phyloP scores from a whole-genome alignment of 169 alveolate genomes.

The Cystoisospora suis region DNA sequence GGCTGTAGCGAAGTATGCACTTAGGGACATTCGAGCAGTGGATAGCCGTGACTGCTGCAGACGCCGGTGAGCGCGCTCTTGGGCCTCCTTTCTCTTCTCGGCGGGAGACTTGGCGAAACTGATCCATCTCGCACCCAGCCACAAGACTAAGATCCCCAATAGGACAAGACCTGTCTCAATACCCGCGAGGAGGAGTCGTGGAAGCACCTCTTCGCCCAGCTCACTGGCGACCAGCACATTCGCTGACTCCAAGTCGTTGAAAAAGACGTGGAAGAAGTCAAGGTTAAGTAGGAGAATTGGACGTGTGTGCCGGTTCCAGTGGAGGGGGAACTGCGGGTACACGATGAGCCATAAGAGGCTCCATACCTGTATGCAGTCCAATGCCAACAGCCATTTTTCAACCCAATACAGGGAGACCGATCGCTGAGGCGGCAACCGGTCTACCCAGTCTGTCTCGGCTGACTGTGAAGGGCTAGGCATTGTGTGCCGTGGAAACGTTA shows the following conservation, averaged over 20 bases:
- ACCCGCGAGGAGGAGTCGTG: background rate
- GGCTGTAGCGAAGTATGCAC: background rate
- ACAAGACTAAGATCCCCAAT: background rate
- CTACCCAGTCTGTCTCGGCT: too few relatives aligned
- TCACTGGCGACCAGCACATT: background rate
- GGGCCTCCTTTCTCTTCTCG: background rate
- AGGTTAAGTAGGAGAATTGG: background rate
- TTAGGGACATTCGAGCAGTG: constrained; percentile 4
- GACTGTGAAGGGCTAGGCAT: too few relatives aligned
- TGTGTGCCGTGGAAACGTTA: too few relatives aligned
- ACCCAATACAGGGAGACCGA: constrained; percentile 30
- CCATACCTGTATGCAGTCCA: background rate
- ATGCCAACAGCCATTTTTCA: constrained; percentile 14
- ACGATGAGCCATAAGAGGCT: constrained; percentile 10
- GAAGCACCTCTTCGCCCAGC: background rate
- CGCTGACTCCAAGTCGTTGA: background rate
- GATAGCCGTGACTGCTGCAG: background rate
- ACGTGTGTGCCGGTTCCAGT: background rate
- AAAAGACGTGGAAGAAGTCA: constrained; percentile 14
- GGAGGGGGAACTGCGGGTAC: background rate
- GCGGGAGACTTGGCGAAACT: background rate
- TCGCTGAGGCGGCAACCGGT: background rate
- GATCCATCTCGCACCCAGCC: constrained; percentile 4
- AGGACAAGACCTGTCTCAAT: background rate
- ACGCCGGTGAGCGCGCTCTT: background rate